These are phyloP conservation scores for Aspergillus sp. DNA, from an alignment of 2,329 filamentous ascomycete species.

Conservation along the genomic window DNA sequence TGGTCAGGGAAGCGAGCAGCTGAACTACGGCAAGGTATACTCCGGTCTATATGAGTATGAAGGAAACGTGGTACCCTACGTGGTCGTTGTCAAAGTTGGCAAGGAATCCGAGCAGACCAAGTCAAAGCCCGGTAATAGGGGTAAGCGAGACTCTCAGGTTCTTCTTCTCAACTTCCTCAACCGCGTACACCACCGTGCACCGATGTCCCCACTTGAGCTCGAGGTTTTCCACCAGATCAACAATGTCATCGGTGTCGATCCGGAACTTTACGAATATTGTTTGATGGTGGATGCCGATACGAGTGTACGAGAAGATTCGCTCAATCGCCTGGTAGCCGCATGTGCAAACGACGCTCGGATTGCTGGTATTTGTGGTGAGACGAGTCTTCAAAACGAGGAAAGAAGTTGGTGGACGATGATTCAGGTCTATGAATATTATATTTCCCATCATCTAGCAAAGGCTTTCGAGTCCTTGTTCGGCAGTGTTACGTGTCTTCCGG, in stretches of 20 bases:
- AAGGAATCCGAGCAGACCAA: conserved; percentile 92
- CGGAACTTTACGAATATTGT: conserved; percentile 94
- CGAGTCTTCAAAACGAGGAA: conserved; percentile 92
- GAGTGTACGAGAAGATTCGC: conserved; percentile 83
- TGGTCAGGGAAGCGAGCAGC: conserved; percentile 81
- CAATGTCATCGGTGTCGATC: conserved; percentile 97
- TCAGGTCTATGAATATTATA: conserved; percentile 99
- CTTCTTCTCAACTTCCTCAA: conserved; percentile 97
- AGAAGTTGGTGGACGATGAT: conserved; percentile 99
- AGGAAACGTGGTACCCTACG: conserved; percentile 93
- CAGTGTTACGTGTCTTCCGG: conserved; percentile 96
- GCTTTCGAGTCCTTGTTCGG: conserved; percentile 97
- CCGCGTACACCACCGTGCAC: conserved; percentile 87
- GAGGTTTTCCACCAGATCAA: conserved; percentile 99
- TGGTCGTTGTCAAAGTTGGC: conserved; percentile 95
- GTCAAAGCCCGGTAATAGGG: conserved; percentile 93
- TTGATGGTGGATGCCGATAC: conserved; percentile 99
- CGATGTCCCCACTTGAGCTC: conserved; percentile 93
- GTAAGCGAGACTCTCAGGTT: conserved; percentile 97
- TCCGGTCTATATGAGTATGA: conserved; percentile 97
- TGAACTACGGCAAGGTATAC: conserved; percentile 98
- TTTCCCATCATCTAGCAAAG: conserved; percentile 95
- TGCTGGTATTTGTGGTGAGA: conserved; percentile 96
- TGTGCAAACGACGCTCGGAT: conserved; percentile 95
- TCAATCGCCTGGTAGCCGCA: conserved; percentile 87